These are phyloP conservation scores for Saccharomycopsis sp. DNA, from an alignment of 805 yeast species.

Conservation along the genomic window DNA sequence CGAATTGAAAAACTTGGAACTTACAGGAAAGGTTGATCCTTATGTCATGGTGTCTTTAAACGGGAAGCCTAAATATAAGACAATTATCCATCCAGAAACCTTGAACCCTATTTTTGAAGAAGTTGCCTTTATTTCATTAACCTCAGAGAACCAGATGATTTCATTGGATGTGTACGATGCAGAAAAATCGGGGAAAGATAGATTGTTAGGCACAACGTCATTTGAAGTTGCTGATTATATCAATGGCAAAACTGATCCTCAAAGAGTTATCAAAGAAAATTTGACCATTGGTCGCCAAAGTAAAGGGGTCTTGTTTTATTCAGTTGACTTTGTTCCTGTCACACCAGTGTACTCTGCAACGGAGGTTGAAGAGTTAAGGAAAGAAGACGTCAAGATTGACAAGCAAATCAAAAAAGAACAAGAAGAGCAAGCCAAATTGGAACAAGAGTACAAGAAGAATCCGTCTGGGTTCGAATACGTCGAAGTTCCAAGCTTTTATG, in stretches of 20 bases:
- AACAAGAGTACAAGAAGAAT: constrained; percentile 42
- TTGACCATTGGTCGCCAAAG: constrained; percentile 33
- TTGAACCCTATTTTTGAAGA: constrained; percentile 51
- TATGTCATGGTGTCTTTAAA: constrained; percentile 52
- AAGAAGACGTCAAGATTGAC: constrained; percentile 32
- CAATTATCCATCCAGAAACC: constrained; percentile 45
- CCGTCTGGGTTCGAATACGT: constrained; percentile 64
- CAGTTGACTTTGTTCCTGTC: constrained; percentile 57
- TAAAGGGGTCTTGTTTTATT: constrained; percentile 43
- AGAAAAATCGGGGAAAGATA: constrained; percentile 53
- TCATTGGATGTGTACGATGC: constrained; percentile 56
- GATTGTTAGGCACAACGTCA: constrained; percentile 51
- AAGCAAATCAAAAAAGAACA: constrained; percentile 29
- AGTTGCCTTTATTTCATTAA: constrained; percentile 51
- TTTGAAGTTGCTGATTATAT: constrained; percentile 39
- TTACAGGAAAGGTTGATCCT: constrained; percentile 70
- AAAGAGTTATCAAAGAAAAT: constrained; percentile 32
- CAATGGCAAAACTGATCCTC: constrained; percentile 36
- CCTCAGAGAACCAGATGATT: constrained; percentile 50
- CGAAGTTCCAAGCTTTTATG: constrained; percentile 35
- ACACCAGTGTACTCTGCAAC: constrained; percentile 52
- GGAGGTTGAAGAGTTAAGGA: constrained; percentile 42
- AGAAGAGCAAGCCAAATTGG: constrained; percentile 39
- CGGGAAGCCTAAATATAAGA: constrained; percentile 47
- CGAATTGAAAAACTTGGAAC: constrained; percentile 47